Base-by-base conservation (phyloP, 108 stramenopile genomes). In the Chaetoceros muelleri region DNA sequence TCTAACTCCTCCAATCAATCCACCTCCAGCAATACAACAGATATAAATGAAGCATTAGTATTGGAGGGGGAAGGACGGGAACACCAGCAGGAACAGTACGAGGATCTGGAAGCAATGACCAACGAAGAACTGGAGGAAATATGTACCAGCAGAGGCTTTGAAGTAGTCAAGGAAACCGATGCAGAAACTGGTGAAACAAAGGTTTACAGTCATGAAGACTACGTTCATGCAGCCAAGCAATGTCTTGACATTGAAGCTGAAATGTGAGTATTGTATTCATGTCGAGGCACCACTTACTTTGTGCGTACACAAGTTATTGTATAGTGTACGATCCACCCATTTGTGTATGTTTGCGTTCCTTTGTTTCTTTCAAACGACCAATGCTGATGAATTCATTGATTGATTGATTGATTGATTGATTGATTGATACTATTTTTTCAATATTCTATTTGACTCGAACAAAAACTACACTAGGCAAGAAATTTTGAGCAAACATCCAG, bases 201-300 rank as follows among this genome's bases (percentile, higher is more conserved):
- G n/a, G 53, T 53, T 16, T 69, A 75, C 24, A 62, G 62, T 29
- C 80, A 90, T 70, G 62, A 82, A 40, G 79, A 93, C 52, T 87
- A 83, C 51, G 71, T 93, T 8, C 80, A 89, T 54, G 91, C 87
- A 19, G 91, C 91, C 44, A 63, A 53, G 28, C 78, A 82, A 60
- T 93, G 91, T 66, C 61, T 93, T 26, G 71, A 64, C 24, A 67
- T 92, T 16, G 90, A 92, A 63, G 52, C 64, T 29, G 86, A 93
- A 68, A 71, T 89, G 88, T 76, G 79, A 75, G 28, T 55, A 28
- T 46, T 17, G n/a, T 27, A 16, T 16, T 26, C 44, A 2, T 29
- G 51, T 55, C 30, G 2, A 24, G 1, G 24, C 28, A 8, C 16
- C 24, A 51, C 28, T 13, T 16, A 23, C 25, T 23, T 7, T 31